Conservation (phyloP, 805 yeast genomes). For the Hanseniaspora lachancei region DNA sequence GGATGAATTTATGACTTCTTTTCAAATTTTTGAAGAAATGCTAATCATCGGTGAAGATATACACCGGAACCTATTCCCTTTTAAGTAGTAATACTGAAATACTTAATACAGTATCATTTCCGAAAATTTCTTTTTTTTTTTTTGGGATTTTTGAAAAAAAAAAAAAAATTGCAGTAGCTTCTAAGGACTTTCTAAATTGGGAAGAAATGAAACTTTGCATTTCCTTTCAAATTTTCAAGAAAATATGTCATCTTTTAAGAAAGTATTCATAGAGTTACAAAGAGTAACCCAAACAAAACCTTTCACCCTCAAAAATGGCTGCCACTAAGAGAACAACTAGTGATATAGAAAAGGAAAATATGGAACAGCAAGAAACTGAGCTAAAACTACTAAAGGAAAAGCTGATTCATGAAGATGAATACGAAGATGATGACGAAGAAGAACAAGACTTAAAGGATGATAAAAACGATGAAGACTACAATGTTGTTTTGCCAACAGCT, state of each 20-base stretch:
- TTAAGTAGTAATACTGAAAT: not conserved
- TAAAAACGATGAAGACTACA: not conserved
- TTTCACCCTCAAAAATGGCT: not conserved
- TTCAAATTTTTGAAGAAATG: not conserved
- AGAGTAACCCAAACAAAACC: not conserved
- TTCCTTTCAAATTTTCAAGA: not conserved
- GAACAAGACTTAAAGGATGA: not conserved
- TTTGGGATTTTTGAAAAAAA: too few relatives aligned
- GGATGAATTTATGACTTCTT: not conserved
- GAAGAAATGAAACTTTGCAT: not conserved
- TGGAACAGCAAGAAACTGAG: conserved; percentile 3
- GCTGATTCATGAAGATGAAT: not conserved
- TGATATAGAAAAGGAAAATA: conserved; percentile 2
- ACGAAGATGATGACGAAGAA: conserved; percentile 1
- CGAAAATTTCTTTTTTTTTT: not conserved
- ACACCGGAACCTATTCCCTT: not conserved
- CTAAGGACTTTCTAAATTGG: too few relatives aligned
- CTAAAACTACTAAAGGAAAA: conserved; percentile 4
- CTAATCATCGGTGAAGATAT: not conserved
- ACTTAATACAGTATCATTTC: not conserved
- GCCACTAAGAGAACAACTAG: conserved; percentile 1
- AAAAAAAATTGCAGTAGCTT: too few relatives aligned
- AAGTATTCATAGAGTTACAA: too few relatives aligned
- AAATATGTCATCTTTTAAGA: too few relatives aligned
- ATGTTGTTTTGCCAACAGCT: conserved; percentile 2